Conservation (phyloP, 1,284 basidiomycete genomes). For the Malassezia pachydermatis region DNA sequence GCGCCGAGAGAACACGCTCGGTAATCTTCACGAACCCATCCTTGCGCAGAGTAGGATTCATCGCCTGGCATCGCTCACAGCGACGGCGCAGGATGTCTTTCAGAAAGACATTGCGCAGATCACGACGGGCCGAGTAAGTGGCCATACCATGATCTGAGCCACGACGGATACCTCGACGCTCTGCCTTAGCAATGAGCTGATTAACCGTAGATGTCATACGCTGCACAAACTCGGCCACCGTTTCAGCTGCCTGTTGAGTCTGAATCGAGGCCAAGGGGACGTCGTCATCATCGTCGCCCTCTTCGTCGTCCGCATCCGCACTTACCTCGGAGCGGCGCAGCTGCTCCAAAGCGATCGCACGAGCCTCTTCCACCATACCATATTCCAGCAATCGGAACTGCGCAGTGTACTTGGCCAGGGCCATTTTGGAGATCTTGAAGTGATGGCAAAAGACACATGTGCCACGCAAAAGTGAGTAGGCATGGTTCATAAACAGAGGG, state of each 20-base stretch:
- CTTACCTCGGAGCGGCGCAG: constrained; percentile 18
- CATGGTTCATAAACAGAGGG: constrained; percentile 88
- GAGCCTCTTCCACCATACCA: constrained; percentile 73
- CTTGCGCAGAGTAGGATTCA: constrained; percentile 76
- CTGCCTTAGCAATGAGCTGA: constrained; percentile 57
- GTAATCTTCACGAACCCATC: constrained; percentile 90
- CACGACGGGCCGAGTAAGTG: constrained; percentile 69
- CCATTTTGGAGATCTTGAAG: constrained; percentile 70
- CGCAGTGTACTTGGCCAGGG: constrained; percentile 59
- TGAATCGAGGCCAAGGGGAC: constrained; percentile 35
- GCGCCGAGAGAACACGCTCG: constrained; percentile 73
- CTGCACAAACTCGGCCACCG: constrained; percentile 34
- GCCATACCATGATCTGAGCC: constrained; percentile 49
- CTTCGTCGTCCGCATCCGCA: constrained; percentile 15
- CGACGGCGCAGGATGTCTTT: constrained; percentile 59
- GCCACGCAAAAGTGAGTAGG: constrained; percentile 75
- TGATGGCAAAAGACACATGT: constrained; percentile 93
- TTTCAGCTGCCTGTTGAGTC: constrained; percentile 26
- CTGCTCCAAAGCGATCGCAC: constrained; percentile 58
- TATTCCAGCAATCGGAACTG: constrained; percentile 81
- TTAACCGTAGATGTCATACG: constrained; percentile 52
- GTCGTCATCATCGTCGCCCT: constrained; percentile 31
- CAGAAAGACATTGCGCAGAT: constrained; percentile 71
- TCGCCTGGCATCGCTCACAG: constrained; percentile 69
- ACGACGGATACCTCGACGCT: constrained; percentile 53